Evolutionary conservation across 1,284 basidiomycete species (phyloP), one percentile per base, ranked within the genome.

Genomic region (Ganoderma lingzhi): DNA sequence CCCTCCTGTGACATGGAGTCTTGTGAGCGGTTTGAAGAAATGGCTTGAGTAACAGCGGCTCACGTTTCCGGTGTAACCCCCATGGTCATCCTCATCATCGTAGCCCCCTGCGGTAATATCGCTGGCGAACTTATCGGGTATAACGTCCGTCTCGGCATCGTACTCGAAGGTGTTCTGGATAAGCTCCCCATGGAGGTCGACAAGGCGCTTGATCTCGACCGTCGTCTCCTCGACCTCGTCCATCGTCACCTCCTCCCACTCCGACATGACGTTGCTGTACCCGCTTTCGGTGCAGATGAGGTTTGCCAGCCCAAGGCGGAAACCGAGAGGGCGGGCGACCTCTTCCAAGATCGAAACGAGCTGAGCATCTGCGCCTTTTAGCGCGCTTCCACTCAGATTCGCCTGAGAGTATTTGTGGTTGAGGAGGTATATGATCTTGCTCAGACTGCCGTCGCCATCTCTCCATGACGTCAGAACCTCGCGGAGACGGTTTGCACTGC

Each of bases 41-140:
- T 14, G 4, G 53, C 9, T 48, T 48, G 74, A 70, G 61, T 44
- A 15, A 62, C 51, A 62, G 19, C 45, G n/a, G 78, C 83, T 62
- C 68, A 85, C 84, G 74, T 85, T 84, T 28, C 82, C 84, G 70
- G 78, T 78, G 66, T 84, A 84, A 10, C 82, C 82, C 66, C 83
- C 82, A 62, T 83, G n/a, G 19, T 60, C 58, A 15, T 60, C 58
- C 19, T 60, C 32, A 28, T 60, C 58, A 28, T 60, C 58, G 23
- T 60, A 60, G 6, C 23, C 35, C 1, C 58, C 58, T 4, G 35
- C 37, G 12, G 58, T 41, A 14, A 60, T 60, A 12, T 60, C 58
- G 39, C 35, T 35, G 6, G 58, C 37, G 35, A 60, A 60, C 35
- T 60, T 23, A 14, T 37, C 35, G 3, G 58, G 58, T 10, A 60